These are phyloP conservation scores for Phytophthora aleatoria DNA, from an alignment of 352 stramenopile species.

Conservation along the genomic window DNA sequence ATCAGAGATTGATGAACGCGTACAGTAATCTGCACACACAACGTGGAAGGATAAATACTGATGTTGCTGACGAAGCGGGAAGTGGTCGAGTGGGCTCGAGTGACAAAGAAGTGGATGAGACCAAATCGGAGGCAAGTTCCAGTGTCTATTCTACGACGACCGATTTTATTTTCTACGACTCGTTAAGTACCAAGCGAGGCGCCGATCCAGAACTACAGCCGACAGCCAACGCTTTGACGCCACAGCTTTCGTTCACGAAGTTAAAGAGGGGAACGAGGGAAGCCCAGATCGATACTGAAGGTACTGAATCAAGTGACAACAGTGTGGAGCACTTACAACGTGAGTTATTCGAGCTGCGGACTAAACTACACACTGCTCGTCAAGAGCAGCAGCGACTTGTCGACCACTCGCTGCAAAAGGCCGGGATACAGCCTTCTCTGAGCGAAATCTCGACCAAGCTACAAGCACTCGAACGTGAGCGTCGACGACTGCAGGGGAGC, in stretches of 20 bases:
- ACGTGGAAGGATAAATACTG: neutral
- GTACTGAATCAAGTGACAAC: neutral
- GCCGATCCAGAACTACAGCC: neutral
- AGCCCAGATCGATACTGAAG: neutral
- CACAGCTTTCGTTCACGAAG: conserved; percentile 10
- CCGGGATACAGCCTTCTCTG: conserved; percentile 29
- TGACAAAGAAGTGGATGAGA: conserved; percentile 24
- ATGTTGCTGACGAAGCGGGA: neutral
- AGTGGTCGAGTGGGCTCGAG: conserved; percentile 7
- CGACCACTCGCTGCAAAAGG: conserved; percentile 19
- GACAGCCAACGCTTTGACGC: conserved; percentile 12
- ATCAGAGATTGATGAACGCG: conserved; percentile 46
- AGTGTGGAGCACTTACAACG: conserved; percentile 21
- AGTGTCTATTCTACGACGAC: conserved; percentile 45
- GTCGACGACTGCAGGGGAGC: conserved; percentile 32
- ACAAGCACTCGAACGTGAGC: conserved; percentile 38
- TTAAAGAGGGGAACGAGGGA: conserved; percentile 4
- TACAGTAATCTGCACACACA: neutral
- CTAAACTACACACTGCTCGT: conserved; percentile 38
- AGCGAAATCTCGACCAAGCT: conserved; percentile 32
- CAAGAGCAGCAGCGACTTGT: conserved; percentile 26
- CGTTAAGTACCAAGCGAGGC: conserved; percentile 4
- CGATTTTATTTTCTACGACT: conserved; percentile 56
- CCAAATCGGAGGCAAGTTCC: conserved; percentile 35
- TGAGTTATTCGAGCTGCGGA: conserved; percentile 38